Percentiles rank a stretch among this genome's conserved stretches.
These are phyloP conservation scores for Physocladia obscura DNA, from an alignment of 192 early-diverging fungal genomes.

Conservation along the genomic window DNA sequence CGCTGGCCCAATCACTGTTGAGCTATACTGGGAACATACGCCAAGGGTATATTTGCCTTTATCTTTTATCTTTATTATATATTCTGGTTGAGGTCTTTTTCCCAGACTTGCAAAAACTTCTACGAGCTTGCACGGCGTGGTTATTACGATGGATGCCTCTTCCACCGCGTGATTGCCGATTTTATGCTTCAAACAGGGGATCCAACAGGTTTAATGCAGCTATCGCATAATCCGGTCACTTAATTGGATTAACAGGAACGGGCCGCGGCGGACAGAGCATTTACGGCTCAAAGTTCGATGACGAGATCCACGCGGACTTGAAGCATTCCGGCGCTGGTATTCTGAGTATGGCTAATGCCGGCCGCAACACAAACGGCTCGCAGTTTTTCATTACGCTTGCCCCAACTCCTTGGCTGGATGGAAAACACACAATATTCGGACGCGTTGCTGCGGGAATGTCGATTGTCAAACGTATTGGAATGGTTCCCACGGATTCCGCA, in stretches of 20 bases:
- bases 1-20: conserved; percentile 65
- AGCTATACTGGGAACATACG: conserved; percentile 86
- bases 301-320: conserved; percentile 71
- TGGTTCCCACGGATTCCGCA: conserved; percentile 42
- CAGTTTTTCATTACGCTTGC: conserved; percentile 90
- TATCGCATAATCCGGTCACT: conserved; percentile 72
- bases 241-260: too few species aligned
- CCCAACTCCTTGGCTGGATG: conserved; percentile 88
- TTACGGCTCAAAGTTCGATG: conserved; percentile 83
- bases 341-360: conserved; percentile 81
- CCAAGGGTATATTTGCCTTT: conserved; percentile 41
- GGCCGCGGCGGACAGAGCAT: conserved; percentile 75
- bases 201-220: too few species aligned
- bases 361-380: conserved; percentile 55
- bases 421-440: conserved; percentile 91
- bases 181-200: conserved; percentile 94
- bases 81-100: background rate
- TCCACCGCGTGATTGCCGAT: conserved; percentile 79
- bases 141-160: conserved; percentile 81
- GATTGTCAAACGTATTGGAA: conserved; percentile 68
- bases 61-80: background rate
- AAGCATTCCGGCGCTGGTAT: conserved; percentile 90
- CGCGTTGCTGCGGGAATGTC: conserved; percentile 76
- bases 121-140: conserved; percentile 66
- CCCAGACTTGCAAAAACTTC: conserved; percentile 76